phyloP scores from a whole-genome alignment of 352 stramenopile genomes.

The Phytophthora macrochlamydospora region DNA sequence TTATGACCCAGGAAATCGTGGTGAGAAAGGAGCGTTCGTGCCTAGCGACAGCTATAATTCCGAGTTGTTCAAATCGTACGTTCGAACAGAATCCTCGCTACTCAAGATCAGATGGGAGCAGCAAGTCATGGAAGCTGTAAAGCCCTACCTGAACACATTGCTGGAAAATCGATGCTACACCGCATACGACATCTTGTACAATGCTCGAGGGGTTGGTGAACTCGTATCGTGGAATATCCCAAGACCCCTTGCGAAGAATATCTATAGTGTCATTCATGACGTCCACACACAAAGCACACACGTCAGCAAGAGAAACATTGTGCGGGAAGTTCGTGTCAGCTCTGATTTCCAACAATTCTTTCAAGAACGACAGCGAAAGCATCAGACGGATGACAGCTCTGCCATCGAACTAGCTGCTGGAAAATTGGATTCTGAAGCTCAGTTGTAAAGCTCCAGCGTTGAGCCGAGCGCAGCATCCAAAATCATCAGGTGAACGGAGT shows the following conservation, averaged over 20 bases:
- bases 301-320: constrained; percentile 46
- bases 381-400: neutral
- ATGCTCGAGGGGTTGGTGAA: constrained; percentile 50
- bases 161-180: constrained; percentile 55
- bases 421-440: neutral
- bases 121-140: constrained; percentile 45
- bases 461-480: constrained; percentile 52
- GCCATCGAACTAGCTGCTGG: neutral
- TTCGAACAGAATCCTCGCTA: constrained; percentile 25
- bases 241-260: constrained; percentile 42
- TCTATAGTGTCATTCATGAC: constrained; percentile 63
- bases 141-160: constrained; percentile 41
- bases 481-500: constrained; percentile 46
- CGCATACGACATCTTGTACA: constrained; percentile 63
- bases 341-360: constrained; percentile 49
- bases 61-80: constrained; percentile 53
- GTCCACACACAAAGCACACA: constrained; percentile 48
- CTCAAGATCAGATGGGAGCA: constrained; percentile 60
- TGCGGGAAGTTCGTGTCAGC: constrained; percentile 47
- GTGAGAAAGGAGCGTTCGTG: constrained; percentile 43
- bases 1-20: constrained; percentile 42
- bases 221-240: constrained; percentile 61
- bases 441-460: constrained; percentile 35
- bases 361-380: constrained; percentile 13
- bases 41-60: constrained; percentile 32